A percentile compares a stretch with the other conserved stretches of the same genome.
Conservation (phyloP, 2,329 filamentous ascomycete species). For the Myriosclerotinia scirpicola region DNA sequence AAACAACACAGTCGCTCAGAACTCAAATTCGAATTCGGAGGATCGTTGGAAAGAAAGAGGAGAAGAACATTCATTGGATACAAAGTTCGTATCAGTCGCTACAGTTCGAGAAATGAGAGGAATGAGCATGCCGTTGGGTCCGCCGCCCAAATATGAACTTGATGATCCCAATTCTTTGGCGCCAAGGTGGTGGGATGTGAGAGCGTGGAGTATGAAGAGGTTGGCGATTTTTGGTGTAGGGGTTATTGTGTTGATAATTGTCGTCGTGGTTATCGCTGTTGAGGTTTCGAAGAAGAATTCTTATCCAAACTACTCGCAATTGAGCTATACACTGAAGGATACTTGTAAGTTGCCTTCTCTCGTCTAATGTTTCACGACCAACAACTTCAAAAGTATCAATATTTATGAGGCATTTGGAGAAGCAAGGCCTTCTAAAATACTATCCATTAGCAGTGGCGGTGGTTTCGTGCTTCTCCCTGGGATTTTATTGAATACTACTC, state of each 20-base stretch:
- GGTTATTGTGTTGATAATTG: constrained; percentile 45
- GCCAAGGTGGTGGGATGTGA: constrained; percentile 48
- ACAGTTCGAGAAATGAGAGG: constrained; percentile 25
- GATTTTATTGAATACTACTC: background rate
- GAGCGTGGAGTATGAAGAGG: constrained; percentile 53
- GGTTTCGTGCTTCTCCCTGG: background rate
- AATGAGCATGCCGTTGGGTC: constrained; percentile 20
- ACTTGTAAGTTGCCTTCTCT: constrained; percentile 39
- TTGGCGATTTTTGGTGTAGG: constrained; percentile 48
- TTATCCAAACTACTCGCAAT: constrained; percentile 46
- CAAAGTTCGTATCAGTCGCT: constrained; percentile 23
- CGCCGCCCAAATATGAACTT: constrained; percentile 31
- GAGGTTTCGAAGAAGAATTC: constrained; percentile 42
- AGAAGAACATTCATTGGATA: constrained; percentile 4
- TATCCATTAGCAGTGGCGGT: background rate
- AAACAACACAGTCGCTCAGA: background rate
- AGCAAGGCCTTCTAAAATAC: background rate
- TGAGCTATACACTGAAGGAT: constrained; percentile 46
- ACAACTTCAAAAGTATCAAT: background rate
- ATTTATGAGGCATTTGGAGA: background rate
- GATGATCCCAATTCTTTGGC: constrained; percentile 28
- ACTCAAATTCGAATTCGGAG: background rate
- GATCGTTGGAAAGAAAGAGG: background rate
- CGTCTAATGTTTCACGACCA: background rate
- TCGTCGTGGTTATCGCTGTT: constrained; percentile 49